Percentiles rank a stretch among this genome's conserved stretches.
Conservation (phyloP, 139 green algal species). For the Closterium sp. region DNA sequence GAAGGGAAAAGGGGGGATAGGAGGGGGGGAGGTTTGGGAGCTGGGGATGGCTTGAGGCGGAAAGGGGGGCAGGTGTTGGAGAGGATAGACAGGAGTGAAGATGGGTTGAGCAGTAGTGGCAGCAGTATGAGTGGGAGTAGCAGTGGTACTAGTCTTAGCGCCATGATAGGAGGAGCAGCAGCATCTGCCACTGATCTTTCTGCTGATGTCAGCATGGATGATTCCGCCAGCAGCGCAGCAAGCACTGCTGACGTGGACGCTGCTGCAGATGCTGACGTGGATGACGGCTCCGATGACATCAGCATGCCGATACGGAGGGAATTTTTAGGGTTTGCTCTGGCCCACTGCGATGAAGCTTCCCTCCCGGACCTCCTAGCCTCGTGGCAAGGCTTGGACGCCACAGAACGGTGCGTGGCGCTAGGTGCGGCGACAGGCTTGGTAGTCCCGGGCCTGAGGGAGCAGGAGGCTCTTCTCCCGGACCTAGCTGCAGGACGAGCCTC, state of each 20-base stretch:
- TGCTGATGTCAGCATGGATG: background rate
- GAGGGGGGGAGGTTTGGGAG: background rate
- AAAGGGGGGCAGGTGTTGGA: background rate
- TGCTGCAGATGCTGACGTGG: background rate
- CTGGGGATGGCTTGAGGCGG: no score
- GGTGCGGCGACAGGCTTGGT: conserved; percentile 11
- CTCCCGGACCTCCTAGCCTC: conserved; percentile 11
- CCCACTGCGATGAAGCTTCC: conserved; percentile 39
- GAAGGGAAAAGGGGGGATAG: conserved; percentile 3
- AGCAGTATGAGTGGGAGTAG: background rate
- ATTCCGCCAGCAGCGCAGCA: background rate
- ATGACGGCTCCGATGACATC: background rate
- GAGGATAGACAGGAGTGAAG: background rate
- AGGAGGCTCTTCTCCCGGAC: conserved; percentile 6
- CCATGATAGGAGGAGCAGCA: background rate
- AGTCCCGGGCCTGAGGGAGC: conserved; percentile 6
- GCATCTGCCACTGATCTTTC: background rate
- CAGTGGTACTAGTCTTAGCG: background rate
- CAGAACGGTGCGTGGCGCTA: background rate
- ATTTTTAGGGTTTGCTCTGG: conserved; percentile 31
- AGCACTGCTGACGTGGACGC: background rate
- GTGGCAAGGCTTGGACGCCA: conserved; percentile 21
- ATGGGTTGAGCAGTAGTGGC: background rate
- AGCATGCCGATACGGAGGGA: background rate
- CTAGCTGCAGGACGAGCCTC: background rate